Evolutionary conservation across 208 protist genomes (phyloP).

Genomic region (Wallacemonas sp.): DNA sequence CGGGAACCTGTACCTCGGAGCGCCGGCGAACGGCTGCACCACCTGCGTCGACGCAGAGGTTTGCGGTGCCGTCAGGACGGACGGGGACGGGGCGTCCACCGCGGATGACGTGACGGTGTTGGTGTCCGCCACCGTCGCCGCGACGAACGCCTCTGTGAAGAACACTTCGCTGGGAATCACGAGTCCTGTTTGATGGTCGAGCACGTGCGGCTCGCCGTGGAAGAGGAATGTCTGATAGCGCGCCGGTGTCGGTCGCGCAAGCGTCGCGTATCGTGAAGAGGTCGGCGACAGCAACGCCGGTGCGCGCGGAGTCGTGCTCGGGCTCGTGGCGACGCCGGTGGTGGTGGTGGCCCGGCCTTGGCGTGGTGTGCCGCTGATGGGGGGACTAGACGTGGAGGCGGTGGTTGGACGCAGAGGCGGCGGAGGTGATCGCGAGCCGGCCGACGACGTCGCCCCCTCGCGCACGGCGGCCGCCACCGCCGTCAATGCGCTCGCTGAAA

Average conservation of each 20-base stretch:
- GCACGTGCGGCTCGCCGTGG: constrained; percentile 15
- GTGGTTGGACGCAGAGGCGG: not conserved
- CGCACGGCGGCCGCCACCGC: not conserved
- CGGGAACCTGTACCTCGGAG: no score
- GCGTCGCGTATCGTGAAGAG: not conserved
- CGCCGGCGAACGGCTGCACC: no score
- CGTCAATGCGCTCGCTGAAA: not conserved
- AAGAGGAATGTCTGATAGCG: constrained; percentile 22
- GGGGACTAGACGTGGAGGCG: no score
- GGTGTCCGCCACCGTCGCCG: no score
- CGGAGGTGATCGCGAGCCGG: no score
- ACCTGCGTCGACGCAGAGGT: no score
- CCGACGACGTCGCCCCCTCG: no score
- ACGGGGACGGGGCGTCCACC: no score
- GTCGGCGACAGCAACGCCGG: not conserved
- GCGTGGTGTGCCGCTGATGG: no score
- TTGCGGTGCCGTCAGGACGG: no score
- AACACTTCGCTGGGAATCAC: not conserved
- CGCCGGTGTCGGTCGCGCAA: not conserved
- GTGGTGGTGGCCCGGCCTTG: not conserved
- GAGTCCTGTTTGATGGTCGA: constrained; percentile 13
- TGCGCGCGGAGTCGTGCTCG: not conserved
- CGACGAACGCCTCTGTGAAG: not conserved
- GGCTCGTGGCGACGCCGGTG: not conserved
- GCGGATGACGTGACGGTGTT: no score